Evolutionary conservation across 345 rosid species (phyloP).

Genomic region (Microcos paniculata): DNA sequence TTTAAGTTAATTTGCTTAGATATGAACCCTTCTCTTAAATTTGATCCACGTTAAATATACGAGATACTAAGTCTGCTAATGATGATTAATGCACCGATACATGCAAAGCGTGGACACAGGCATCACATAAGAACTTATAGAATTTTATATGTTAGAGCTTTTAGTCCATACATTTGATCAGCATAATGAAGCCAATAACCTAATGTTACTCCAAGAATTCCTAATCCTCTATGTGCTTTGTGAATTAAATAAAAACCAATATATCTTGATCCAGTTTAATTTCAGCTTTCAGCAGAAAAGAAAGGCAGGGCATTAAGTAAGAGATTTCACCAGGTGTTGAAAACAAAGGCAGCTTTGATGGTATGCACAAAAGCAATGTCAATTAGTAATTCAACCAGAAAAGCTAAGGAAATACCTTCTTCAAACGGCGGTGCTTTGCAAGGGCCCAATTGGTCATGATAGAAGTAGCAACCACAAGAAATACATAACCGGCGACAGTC

Average conservation of each 20-base stretch:
- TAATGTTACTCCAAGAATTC: background rate
- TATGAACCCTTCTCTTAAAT: background rate
- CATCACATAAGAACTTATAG: background rate
- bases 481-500: conserved; percentile 84
- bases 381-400: too few species aligned
- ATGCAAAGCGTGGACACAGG: background rate
- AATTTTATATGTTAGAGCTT: background rate
- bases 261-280: background rate
- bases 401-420: conserved; percentile 53
- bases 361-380: background rate
- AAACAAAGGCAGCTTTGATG: background rate
- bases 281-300: background rate
- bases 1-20: background rate
- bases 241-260: background rate
- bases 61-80: background rate
- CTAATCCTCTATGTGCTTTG: background rate
- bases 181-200: background rate
- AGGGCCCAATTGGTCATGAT: conserved; percentile 99
- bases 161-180: background rate
- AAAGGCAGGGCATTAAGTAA: background rate
- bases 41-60: background rate
- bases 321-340: background rate
- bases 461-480: conserved; percentile 70
- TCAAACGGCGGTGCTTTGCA: conserved; percentile 87
- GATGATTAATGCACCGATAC: background rate